These are phyloP conservation scores for Cryptosporidium tyzzeri DNA, from an alignment of 169 alveolate species.

Conservation along the genomic window DNA sequence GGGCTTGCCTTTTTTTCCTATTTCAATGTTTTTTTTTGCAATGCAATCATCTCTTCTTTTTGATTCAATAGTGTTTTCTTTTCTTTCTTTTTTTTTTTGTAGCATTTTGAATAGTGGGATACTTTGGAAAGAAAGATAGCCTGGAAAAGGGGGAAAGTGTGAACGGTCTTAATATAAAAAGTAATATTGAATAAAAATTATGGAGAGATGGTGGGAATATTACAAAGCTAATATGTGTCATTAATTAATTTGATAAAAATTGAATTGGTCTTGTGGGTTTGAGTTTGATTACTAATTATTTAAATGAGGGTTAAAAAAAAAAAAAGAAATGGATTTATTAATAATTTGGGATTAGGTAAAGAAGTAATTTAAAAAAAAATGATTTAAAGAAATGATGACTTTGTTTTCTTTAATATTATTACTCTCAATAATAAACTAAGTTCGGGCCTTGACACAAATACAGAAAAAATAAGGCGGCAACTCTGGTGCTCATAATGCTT, in stretches of 20 bases:
- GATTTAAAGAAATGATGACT: neutral
- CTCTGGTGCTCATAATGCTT: neutral
- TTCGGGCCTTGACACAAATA: neutral
- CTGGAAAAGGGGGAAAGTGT: neutral
- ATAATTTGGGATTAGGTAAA: too few relatives aligned
- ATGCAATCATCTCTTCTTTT: neutral
- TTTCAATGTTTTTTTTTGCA: too few relatives aligned
- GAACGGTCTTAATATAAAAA: neutral
- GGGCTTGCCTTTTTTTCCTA: too few relatives aligned
- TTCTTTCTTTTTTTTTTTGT: neutral
- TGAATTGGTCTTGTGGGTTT: neutral
- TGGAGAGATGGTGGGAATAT: neutral
- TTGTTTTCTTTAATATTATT: neutral
- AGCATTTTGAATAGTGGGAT: neutral
- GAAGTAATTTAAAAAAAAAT: too few relatives aligned
- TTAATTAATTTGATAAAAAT: neutral
- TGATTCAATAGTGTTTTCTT: neutral
- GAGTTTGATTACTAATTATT: neutral
- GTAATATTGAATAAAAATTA: neutral
- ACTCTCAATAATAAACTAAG: neutral
- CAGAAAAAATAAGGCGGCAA: conserved; percentile 1
- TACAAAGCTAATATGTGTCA: conserved; percentile 5
- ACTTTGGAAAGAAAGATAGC: neutral
- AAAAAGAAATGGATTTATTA: neutral
- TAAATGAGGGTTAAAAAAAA: neutral